A percentile compares a stretch with the other conserved stretches of the same genome.
Evolutionary conservation across 2,329 filamentous ascomycete species (phyloP).

Genomic region (Talaromyces sp.): DNA sequence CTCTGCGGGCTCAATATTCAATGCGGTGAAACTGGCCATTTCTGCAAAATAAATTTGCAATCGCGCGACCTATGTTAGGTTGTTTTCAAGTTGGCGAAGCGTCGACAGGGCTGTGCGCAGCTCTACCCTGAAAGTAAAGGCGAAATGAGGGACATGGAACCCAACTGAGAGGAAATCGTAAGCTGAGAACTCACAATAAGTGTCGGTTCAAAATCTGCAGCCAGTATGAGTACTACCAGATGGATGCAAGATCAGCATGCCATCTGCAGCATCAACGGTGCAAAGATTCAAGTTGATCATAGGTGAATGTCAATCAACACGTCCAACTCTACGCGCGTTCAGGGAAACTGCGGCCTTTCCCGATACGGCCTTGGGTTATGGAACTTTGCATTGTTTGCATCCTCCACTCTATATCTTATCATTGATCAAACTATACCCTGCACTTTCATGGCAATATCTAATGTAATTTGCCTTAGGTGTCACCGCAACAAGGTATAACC

Average conservation of each 20-base stretch:
- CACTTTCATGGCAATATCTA: too few species aligned
- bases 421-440: not conserved
- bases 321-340: not conserved
- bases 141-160: not conserved
- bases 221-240: not conserved
- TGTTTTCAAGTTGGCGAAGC: not conserved
- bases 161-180: not conserved
- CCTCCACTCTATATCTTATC: not conserved
- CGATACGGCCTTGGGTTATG: not conserved
- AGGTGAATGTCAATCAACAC: not conserved
- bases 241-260: not conserved
- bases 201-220: too few species aligned
- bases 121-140: not conserved
- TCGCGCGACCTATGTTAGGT: not conserved
- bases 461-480: too few species aligned
- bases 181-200: not conserved
- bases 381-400: not conserved
- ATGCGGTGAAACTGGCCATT: slow-evolving; percentile 67
- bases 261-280: not conserved
- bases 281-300: not conserved
- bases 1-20: slow-evolving; percentile 92
- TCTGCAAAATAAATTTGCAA: slow-evolving; percentile 5
- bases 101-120: not conserved
- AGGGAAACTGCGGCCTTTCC: not conserved
- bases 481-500: too few species aligned